Evolutionary conservation across 75 land plant genomes (phyloP).

Genomic region (Ceratopteris richardii): DNA sequence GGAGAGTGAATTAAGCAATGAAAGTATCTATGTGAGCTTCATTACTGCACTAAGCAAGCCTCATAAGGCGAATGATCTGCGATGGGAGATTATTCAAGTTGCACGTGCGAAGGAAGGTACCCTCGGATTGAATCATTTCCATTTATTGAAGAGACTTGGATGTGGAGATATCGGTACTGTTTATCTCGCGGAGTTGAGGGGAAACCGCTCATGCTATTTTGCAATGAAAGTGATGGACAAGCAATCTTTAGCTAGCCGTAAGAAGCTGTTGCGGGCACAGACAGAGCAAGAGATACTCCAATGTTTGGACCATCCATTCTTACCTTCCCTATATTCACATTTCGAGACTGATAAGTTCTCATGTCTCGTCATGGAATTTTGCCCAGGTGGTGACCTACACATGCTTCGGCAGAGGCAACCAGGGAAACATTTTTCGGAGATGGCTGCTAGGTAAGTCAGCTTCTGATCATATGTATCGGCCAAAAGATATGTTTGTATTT

Average conservation of each 20-base stretch:
- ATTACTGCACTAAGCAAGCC: conserved; percentile 10
- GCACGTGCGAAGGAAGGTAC: conserved; percentile 8
- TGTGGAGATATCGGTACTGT: conserved; percentile 43
- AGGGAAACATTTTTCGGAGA: conserved; percentile 10
- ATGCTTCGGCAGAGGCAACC: conserved; percentile 8
- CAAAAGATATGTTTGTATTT: too few species aligned
- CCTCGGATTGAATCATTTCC: conserved; percentile 23
- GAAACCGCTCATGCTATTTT: conserved; percentile 4
- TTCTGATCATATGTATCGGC: neutral
- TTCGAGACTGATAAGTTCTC: conserved; percentile 18
- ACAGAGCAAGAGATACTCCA: conserved; percentile 12
- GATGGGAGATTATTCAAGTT: conserved; percentile 28
- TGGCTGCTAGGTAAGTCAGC: conserved; percentile 5
- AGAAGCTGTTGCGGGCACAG: conserved; percentile 15
- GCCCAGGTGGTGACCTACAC: conserved; percentile 14
- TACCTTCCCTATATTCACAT: conserved; percentile 13
- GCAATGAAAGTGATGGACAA: conserved; percentile 21
- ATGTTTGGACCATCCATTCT: conserved; percentile 12
- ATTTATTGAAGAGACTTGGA: conserved; percentile 29
- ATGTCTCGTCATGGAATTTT: conserved; percentile 17
- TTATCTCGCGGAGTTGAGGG: conserved; percentile 31
- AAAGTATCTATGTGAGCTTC: too few species aligned
- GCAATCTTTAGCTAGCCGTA: conserved; percentile 11
- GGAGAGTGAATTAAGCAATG: too few species aligned
- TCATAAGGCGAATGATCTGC: conserved; percentile 23